Percentiles rank a stretch among this genome's conserved stretches.
These are phyloP conservation scores for Debaryomycetaceae sp. DNA, from an alignment of 1,139 yeast species.

Conservation along the genomic window DNA sequence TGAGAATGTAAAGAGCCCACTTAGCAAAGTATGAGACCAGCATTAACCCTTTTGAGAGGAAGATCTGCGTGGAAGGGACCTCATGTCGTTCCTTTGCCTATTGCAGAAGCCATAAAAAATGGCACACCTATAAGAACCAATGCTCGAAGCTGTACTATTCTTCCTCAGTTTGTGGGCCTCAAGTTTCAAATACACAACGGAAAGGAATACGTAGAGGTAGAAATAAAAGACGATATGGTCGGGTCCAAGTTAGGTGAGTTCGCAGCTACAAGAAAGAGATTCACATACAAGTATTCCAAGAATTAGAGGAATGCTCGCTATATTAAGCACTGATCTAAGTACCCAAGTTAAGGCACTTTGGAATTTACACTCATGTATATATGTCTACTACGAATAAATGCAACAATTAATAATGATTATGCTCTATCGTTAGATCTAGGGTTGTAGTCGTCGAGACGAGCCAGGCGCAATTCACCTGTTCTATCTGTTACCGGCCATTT, in stretches of 20 bases:
- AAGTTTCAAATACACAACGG: constrained; percentile 96
- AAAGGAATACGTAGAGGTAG: constrained; percentile 85
- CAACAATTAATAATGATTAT: not conserved
- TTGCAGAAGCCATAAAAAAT: constrained; percentile 75
- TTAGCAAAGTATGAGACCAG: constrained; percentile 50
- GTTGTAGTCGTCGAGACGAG: constrained; percentile 52
- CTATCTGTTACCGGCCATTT: constrained; percentile 82
- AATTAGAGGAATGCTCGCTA: constrained; percentile 25
- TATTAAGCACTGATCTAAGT: not conserved
- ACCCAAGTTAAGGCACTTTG: not conserved
- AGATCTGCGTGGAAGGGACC: constrained; percentile 95
- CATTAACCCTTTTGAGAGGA: constrained; percentile 46
- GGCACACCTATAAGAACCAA: constrained; percentile 89
- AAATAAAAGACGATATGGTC: constrained; percentile 92
- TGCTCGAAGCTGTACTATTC: constrained; percentile 88
- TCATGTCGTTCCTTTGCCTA: constrained; percentile 87
- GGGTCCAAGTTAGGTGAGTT: constrained; percentile 96
- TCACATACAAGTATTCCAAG: constrained; percentile 73
- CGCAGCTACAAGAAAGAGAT: constrained; percentile 88
- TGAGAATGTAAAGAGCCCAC: not conserved
- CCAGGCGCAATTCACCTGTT: constrained; percentile 78
- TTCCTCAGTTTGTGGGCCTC: constrained; percentile 93
- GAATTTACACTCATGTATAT: not conserved
- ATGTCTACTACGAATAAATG: not conserved
- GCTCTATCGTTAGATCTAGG: constrained; percentile 22